phyloP scores from a whole-genome alignment of 2,329 filamentous ascomycete species.

The Magnaporthiopsis rhizophila region DNA sequence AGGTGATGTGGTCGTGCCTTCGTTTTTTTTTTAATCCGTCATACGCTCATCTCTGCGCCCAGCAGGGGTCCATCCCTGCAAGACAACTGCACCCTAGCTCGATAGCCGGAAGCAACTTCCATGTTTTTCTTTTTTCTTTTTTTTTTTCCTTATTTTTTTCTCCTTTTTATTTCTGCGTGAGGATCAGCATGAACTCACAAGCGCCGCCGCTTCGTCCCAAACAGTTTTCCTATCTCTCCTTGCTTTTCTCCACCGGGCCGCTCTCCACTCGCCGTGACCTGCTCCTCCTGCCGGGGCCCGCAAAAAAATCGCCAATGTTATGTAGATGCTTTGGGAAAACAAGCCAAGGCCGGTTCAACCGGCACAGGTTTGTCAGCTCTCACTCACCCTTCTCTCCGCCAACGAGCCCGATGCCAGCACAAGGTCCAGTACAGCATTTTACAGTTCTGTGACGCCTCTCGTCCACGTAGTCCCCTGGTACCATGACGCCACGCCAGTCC shows the following conservation, averaged over 20 bases:
- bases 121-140: background rate
- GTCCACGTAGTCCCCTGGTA: background rate
- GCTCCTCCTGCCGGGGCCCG: background rate
- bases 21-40: background rate
- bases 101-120: background rate
- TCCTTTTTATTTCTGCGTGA: background rate
- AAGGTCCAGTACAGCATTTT: background rate
- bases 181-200: background rate
- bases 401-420: background rate
- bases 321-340: background rate
- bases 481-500: background rate
- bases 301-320: background rate
- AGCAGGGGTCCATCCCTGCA: background rate
- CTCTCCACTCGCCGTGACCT: background rate
- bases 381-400: background rate
- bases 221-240: background rate
- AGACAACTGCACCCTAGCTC: background rate
- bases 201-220: background rate
- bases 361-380: background rate
- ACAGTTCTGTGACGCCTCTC: background rate
- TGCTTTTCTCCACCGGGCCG: background rate
- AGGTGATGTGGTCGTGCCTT: background rate
- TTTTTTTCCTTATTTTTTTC: background rate
- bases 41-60: background rate
- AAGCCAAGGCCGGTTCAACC: background rate